phyloP scores from a whole-genome alignment of 1,284 basidiomycete genomes.

The Lignosus rhinocerotis region DNA sequence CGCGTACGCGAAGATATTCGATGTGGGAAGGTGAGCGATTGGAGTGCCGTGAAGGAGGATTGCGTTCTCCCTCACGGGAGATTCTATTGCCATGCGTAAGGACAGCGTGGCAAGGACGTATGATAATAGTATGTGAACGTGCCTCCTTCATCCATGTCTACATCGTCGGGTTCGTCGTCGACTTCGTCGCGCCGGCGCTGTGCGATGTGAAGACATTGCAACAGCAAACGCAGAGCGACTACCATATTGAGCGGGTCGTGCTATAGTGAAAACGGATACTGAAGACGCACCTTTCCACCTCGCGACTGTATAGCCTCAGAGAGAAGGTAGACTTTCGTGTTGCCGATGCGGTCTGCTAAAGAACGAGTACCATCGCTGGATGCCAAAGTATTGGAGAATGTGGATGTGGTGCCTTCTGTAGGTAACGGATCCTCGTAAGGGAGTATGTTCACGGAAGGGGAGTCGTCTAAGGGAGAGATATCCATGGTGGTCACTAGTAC shows the following conservation, averaged over 20 bases:
- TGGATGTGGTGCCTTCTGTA: background rate
- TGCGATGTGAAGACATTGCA: conserved; percentile 9
- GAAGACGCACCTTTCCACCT: conserved; percentile 70
- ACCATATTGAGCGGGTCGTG: conserved; percentile 48
- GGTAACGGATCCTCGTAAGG: conserved; percentile 56
- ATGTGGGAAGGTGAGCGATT: conserved; percentile 68
- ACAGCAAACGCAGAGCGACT: conserved; percentile 30
- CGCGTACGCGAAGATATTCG: conserved; percentile 73
- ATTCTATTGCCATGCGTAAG: conserved; percentile 17
- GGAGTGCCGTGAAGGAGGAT: conserved; percentile 69
- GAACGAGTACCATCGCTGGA: conserved; percentile 24
- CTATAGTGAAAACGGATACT: conserved; percentile 34
- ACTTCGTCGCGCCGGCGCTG: conserved; percentile 58
- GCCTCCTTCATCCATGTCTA: conserved; percentile 41
- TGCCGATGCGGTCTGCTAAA: conserved; percentile 66
- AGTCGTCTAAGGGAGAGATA: conserved; percentile 25
- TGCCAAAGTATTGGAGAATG: conserved; percentile 42
- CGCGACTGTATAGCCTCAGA: conserved; percentile 57
- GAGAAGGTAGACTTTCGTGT: conserved; percentile 67
- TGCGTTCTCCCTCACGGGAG: conserved; percentile 61
- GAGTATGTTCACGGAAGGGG: conserved; percentile 13
- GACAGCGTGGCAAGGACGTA: background rate
- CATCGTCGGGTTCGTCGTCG: conserved; percentile 36
- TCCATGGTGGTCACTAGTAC: conserved; percentile 37
- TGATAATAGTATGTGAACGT: background rate